Evolutionary conservation across 2,329 filamentous ascomycete species (phyloP).

Genomic region (Gyromitra esculenta): DNA sequence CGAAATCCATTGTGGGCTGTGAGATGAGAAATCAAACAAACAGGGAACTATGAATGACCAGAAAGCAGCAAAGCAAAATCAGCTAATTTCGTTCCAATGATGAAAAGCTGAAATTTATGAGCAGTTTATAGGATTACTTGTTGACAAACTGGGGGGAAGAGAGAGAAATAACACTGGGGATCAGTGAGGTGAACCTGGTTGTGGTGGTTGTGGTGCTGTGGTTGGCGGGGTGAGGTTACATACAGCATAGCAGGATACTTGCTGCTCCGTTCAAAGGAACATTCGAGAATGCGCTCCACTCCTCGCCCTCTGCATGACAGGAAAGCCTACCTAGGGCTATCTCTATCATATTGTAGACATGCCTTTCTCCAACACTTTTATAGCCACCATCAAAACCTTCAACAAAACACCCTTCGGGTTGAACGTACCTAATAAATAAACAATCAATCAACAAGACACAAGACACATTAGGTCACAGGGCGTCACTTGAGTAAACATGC

Average conservation of each 20-base stretch:
- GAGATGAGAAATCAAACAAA: background rate
- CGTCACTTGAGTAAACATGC: too few relatives aligned
- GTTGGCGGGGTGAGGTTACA: background rate
- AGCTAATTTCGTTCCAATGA: background rate
- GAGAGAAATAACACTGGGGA: background rate
- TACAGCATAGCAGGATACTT: background rate
- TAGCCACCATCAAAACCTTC: too few relatives aligned
- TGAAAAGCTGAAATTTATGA: background rate
- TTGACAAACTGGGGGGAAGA: constrained; percentile 5
- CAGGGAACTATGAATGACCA: background rate
- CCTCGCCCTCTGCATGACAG: background rate
- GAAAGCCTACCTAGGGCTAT: background rate
- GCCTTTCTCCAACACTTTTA: too few relatives aligned
- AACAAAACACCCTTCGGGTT: too few relatives aligned
- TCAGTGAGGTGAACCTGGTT: background rate
- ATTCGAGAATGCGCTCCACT: background rate
- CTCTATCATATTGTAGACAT: too few relatives aligned
- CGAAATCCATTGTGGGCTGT: constrained; percentile 34
- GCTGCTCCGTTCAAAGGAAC: background rate
- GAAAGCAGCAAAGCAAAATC: background rate
- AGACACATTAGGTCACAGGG: too few relatives aligned
- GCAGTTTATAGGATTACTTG: background rate
- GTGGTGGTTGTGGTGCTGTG: background rate
- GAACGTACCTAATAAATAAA: too few relatives aligned
- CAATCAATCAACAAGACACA: too few relatives aligned